Evolutionary conservation across 2,329 filamentous ascomycete genomes (phyloP), one percentile per base, ranked within the genome.

Genomic region (Bipolaris cookei): DNA sequence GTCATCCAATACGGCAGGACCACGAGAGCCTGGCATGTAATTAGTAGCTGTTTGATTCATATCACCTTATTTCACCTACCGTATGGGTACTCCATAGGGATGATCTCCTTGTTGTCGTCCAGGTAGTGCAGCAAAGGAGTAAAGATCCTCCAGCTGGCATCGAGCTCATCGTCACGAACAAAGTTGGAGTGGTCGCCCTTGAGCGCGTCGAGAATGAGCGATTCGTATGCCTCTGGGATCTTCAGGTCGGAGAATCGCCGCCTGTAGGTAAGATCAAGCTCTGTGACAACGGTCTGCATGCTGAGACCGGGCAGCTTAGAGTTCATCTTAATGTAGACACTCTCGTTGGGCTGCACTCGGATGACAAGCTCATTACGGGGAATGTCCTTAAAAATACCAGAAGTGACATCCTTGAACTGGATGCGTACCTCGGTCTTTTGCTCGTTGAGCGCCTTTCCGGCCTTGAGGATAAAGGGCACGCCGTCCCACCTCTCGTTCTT

Each of bases 271-370:
- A 99, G 87, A 76, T 99, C 95, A 59, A 99, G 90, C 83, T 99
- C 95, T 59, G 95, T 99, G 69, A 97, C 91, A 37, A 98, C 95
- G 11, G 95, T 99, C 84, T 99, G 95, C 93, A 98, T 99, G 83
- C 92, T 98, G 72, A 99, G 84, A 71, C 95, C 95, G 18, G 95
- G 96, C 58, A 99, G 85, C 85, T 99, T 99, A 28, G 94, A 98
- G 89, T 99, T 99, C 95, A 99, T 99, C 88, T 99, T 99, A 80
- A 98, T 96, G 83, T 99, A 99, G 67, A 99, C 93, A 76, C 91
- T 96, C 85, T 99, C 95, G 82, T 99, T 99, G 71, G 95, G 95
- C 83, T 99, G 95, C 65, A 99, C 96, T 68, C 95, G 93, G 83
- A 99, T 97, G 72, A 99, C 95, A 66, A 99, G 90, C 82, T 99